Base-by-base conservation (phyloP, 257 asterid species). In the Solanum appendiculatum region DNA sequence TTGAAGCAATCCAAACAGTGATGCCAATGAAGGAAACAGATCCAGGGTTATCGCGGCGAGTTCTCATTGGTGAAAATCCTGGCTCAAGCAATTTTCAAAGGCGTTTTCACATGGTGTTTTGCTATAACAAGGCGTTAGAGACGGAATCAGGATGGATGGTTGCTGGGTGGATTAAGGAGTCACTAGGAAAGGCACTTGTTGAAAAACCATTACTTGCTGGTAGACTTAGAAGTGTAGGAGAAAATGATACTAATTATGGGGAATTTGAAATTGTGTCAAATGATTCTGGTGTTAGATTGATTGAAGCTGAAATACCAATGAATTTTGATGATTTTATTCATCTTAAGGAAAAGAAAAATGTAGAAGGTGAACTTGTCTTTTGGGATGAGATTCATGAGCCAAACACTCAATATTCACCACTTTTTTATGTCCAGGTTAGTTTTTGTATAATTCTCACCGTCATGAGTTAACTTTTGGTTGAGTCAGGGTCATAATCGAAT, bases 371-470 rank as follows among this genome's bases (percentile, higher is more conserved):
- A 27, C 92, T 95, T 46, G 96, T 92, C 10, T 95, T 88, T 54
- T 95, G 96, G 98, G 92, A 93, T 86, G 95, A 93, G 87, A 82
- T 93, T 88, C 63, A 70, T 70, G 90, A 90, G 27, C 87, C 83
- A 6, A 92, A 89, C 46, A 93, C 92, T 88, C 95, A 90, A 46
- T 94, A 85, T 80, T 93, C 92, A 85, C 98, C 97, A 5, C 88
- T 95, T 68, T 91, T 93, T 51, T 95, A 93, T 87, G 90, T 95
- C 77, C 98, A 95, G 95, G 98, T 95, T 44, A 36, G 9, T 7
- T n/a, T n/a, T n/a, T 9, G 10, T n/a, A 63, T 64, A 14, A 68
- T 29, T 14, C 9, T 68, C 1, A 4, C 1, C 1, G 3, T 9
- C 7, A 9, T 5, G 29, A 23, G 6, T 3, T 60, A 60, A 23